Evolutionary conservation across 2,329 filamentous ascomycete species (phyloP).

Genomic region (Dryadomyces quercivorus): DNA sequence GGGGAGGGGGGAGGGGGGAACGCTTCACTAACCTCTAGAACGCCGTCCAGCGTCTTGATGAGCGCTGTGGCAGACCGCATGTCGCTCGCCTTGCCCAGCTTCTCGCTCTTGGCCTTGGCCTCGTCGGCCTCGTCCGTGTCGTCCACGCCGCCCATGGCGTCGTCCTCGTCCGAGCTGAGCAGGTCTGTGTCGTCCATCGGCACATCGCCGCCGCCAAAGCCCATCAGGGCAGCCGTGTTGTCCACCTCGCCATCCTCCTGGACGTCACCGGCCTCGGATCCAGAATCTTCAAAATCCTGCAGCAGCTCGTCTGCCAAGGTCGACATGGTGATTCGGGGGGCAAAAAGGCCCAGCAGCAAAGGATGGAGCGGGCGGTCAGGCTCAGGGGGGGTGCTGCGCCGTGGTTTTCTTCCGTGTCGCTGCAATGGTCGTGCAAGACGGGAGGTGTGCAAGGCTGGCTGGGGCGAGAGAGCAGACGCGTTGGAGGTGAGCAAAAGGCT

Average conservation of each 20-base stretch:
- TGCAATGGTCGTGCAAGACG: too few relatives aligned
- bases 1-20: constrained; percentile 1
- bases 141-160: constrained; percentile 37
- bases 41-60: constrained; percentile 69
- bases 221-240: constrained; percentile 25
- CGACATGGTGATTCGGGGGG: constrained; percentile 48
- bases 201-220: constrained; percentile 31
- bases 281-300: constrained; percentile 81
- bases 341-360: neutral
- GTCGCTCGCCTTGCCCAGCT: constrained; percentile 66
- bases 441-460: too few relatives aligned
- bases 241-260: constrained; percentile 36
- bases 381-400: neutral
- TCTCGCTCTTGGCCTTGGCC: constrained; percentile 68
- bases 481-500: neutral
- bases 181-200: constrained; percentile 49
- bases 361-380: neutral
- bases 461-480: neutral
- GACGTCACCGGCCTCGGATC: constrained; percentile 59
- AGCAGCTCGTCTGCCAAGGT: constrained; percentile 86
- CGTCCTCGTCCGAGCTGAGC: constrained; percentile 47
- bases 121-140: constrained; percentile 51
- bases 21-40: constrained; percentile 60
- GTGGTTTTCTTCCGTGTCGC: neutral
- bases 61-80: constrained; percentile 68